Conservation (phyloP, 352 stramenopile genomes). For the Phytophthora sojae region DNA sequence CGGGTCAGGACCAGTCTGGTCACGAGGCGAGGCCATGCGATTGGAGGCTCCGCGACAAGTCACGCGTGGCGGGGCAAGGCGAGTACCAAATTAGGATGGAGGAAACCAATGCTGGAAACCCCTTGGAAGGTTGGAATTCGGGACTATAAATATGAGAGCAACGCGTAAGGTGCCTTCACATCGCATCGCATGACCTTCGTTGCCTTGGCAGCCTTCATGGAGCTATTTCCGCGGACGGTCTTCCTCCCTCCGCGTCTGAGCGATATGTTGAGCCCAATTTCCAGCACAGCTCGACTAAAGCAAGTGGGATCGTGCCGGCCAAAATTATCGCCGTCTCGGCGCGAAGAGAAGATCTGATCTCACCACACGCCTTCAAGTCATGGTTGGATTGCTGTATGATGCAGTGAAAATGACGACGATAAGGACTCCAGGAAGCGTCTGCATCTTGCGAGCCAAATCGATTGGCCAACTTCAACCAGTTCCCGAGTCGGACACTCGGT, state of each 20-base stretch:
- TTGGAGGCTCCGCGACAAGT: slow-evolving; percentile 12
- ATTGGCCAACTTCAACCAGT: background rate
- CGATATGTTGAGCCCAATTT: background rate
- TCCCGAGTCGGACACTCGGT: no score
- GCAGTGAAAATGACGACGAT: background rate
- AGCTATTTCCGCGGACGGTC: slow-evolving; percentile 1
- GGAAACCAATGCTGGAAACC: slow-evolving; percentile 18
- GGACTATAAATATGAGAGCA: slow-evolving; percentile 20
- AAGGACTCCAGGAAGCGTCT: background rate
- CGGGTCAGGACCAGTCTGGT: slow-evolving; percentile 16
- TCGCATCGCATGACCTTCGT: background rate
- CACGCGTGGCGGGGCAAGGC: background rate
- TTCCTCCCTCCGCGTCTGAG: background rate
- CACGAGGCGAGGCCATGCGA: background rate
- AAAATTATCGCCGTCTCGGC: background rate
- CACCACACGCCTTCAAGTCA: background rate
- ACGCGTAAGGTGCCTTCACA: slow-evolving; percentile 2
- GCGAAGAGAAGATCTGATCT: background rate
- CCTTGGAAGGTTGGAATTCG: background rate
- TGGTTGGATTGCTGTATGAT: background rate
- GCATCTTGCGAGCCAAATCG: background rate
- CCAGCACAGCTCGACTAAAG: background rate
- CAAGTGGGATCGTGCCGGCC: background rate
- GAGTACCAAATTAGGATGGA: slow-evolving; percentile 8
- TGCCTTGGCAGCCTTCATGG: background rate